These are phyloP conservation scores for Trichoderma sp. DNA, from an alignment of 2,329 filamentous ascomycete genomes.

Conservation along the genomic window DNA sequence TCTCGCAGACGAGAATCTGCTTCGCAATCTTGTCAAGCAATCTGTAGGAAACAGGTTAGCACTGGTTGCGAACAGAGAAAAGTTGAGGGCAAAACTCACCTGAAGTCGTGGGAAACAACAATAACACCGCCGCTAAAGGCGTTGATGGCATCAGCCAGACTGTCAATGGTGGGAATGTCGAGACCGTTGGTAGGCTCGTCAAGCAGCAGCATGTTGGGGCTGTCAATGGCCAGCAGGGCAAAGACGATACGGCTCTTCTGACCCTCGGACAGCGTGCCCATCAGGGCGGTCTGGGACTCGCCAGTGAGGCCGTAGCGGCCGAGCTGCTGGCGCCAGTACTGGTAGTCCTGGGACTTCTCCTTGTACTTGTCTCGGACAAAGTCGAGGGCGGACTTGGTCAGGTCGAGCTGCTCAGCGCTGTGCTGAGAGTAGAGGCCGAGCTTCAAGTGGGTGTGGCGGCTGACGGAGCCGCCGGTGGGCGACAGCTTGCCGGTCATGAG, in stretches of 20 bases:
- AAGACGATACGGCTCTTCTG: constrained; percentile 99
- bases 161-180: constrained; percentile 98
- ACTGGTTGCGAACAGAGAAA: not conserved
- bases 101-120: constrained; percentile 98
- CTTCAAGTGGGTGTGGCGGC: constrained; percentile 96
- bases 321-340: constrained; percentile 98
- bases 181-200: constrained; percentile 99
- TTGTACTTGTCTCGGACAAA: constrained; percentile 96
- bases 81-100: constrained; percentile 58
- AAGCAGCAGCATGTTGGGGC: constrained; percentile 95
- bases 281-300: constrained; percentile 92
- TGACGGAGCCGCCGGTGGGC: constrained; percentile 78
- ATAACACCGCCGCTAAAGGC: constrained; percentile 95
- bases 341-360: constrained; percentile 90
- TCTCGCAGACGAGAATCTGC: constrained; percentile 98
- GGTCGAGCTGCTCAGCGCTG: constrained; percentile 95
- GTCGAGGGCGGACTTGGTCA: constrained; percentile 96
- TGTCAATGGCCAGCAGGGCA: constrained; percentile 89
- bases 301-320: constrained; percentile 92
- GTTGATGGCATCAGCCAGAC: constrained; percentile 95
- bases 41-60: constrained; percentile 50
- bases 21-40: constrained; percentile 99
- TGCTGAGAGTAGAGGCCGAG: constrained; percentile 98
- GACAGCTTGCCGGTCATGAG: constrained; percentile 96
- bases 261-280: constrained; percentile 96